Percentiles rank a stretch among this genome's conserved stretches.
Evolutionary conservation across 2,329 filamentous ascomycete genomes (phyloP).

Genomic region (Hypoxylon sp.): DNA sequence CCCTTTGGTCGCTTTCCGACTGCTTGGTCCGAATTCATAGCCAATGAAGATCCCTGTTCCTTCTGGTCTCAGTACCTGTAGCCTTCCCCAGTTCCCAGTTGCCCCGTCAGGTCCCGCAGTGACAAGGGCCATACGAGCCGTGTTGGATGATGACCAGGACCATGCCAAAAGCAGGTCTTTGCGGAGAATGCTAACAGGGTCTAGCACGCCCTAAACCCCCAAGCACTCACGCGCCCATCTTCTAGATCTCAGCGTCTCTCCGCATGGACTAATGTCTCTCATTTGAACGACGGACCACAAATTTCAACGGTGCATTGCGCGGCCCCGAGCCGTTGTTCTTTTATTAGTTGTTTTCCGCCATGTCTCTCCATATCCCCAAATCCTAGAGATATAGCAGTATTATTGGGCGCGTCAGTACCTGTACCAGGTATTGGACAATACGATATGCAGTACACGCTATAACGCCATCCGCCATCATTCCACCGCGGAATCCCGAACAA

Average conservation of each 20-base stretch:
- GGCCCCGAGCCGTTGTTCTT: conserved; percentile 41
- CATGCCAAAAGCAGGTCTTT: conserved; percentile 27
- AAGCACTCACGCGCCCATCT: conserved; percentile 48
- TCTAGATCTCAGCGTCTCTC: conserved; percentile 41
- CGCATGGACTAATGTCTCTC: conserved; percentile 39
- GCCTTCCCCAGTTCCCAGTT: conserved; percentile 42
- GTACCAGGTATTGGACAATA: conserved; percentile 26
- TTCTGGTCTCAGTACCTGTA: conserved; percentile 43
- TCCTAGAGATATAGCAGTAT: conserved; percentile 32
- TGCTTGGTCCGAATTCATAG: conserved; percentile 37
- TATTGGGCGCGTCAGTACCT: conserved; percentile 38
- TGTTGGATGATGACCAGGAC: conserved; percentile 43
- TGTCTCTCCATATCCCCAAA: conserved; percentile 37
- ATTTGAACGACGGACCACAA: conserved; percentile 45
- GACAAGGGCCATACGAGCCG: conserved; percentile 46
- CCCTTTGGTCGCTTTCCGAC: conserved; percentile 43
- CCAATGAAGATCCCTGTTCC: conserved; percentile 47
- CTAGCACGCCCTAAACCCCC: conserved; percentile 44
- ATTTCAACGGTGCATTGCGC: conserved; percentile 41
- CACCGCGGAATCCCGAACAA: conserved; percentile 25
- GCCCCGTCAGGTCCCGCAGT: conserved; percentile 48
- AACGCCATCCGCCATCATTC: conserved; percentile 24
- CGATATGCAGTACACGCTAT: conserved; percentile 37
- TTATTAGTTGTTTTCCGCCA: conserved; percentile 45
- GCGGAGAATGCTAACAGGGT: conserved; percentile 26